Evolutionary conservation across 2,329 filamentous ascomycete species (phyloP), one percentile per base, ranked within the genome.

Genomic region (Diaporthe longicolla): DNA sequence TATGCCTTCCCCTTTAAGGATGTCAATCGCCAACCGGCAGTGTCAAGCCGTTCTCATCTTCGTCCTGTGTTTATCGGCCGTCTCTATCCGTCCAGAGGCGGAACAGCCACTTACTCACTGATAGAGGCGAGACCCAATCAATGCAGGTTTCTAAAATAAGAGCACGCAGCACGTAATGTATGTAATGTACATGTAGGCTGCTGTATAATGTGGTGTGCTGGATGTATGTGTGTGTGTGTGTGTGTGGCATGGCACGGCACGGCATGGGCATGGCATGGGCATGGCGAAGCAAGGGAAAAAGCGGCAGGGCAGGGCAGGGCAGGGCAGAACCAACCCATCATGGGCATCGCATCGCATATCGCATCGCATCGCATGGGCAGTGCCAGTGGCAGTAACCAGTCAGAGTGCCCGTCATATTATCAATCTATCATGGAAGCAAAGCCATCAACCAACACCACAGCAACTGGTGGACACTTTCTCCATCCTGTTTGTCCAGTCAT

Each of bases 101-200:
- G 17, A 50, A 43, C 21, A 24, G 61, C 45, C 40, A 43, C 40
- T 43, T 43, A 43, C 13, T 43, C 61, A 66, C 61, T 35, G 43
- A 15, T 5, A 50, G 26, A 52, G 63, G 45, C 7, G 11, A 26
- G 48, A 40, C n/a, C n/a, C 48, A 50, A 54, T 54, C 29, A 52
- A 52, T 52, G 32, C 32, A 54, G 7, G 48, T 54, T 68, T 68
- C 63, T 68, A 68, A 54, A 68, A 26, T 40, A 68, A 68, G 48
- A 68, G 63, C 59, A 29, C 9, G 45, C 61, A 52, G 19, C 63
- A 66, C 52, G 43, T 48, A 40, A 40, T 40, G 37, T 13, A 13
- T 40, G 37, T 40, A 40, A 43, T 43, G 40, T 43, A 52, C 48
- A 52, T 52, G 48, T 52, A 52, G n/a, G 48, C n/a, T 52, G 10